Evolutionary conservation across 1,284 basidiomycete species (phyloP).

Genomic region (Ceratobasidium sp.): DNA sequence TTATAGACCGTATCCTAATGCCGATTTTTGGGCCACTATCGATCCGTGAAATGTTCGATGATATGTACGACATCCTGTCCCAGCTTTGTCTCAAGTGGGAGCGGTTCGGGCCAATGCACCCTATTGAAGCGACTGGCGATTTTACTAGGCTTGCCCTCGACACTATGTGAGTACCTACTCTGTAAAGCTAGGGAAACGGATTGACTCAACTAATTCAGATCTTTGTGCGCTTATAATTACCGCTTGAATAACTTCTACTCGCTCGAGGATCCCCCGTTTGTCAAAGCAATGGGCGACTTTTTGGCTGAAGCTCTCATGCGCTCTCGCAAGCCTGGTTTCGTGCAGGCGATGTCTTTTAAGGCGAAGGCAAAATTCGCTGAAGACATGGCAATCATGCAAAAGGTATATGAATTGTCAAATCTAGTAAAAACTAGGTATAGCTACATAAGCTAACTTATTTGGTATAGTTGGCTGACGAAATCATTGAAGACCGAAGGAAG

Average conservation of each 20-base stretch:
- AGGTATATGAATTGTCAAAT: constrained; percentile 31
- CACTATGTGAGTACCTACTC: constrained; percentile 56
- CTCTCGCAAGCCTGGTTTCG: constrained; percentile 44
- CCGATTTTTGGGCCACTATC: constrained; percentile 67
- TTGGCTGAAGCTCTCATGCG: constrained; percentile 49
- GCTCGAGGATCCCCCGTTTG: constrained; percentile 59
- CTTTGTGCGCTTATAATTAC: constrained; percentile 61
- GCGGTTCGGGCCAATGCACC: constrained; percentile 62
- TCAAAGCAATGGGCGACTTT: constrained; percentile 51
- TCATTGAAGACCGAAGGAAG: constrained; percentile 36
- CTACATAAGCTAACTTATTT: neutral
- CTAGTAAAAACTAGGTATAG: neutral
- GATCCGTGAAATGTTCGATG: constrained; percentile 66
- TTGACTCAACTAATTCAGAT: constrained; percentile 49
- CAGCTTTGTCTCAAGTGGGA: constrained; percentile 68
- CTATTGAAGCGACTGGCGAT: constrained; percentile 65
- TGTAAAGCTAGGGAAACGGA: neutral
- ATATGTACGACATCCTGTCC: constrained; percentile 66
- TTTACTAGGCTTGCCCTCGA: constrained; percentile 67
- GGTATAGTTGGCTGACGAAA: constrained; percentile 33
- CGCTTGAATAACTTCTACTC: constrained; percentile 55
- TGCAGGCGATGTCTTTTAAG: constrained; percentile 46
- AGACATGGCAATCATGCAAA: constrained; percentile 50
- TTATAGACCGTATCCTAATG: constrained; percentile 66
- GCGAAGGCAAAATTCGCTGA: constrained; percentile 47